Evolutionary conservation across 225 moss, liverwort and hornwort species (phyloP).

Genomic region (Marchantia polymorpha): DNA sequence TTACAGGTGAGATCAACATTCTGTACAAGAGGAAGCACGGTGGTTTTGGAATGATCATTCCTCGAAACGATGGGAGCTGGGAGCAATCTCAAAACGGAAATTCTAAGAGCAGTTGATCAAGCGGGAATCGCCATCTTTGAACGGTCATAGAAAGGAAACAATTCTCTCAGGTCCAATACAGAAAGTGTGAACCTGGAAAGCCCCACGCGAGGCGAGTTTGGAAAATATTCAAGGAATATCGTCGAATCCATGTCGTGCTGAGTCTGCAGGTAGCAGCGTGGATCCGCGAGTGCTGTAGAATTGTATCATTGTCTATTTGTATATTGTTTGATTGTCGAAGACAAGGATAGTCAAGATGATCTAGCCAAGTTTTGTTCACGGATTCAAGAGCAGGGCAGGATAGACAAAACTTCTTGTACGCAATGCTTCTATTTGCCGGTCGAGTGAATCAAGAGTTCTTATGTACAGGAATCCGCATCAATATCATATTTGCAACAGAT

Average conservation of each 20-base stretch:
- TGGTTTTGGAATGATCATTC: slow-evolving; percentile 87
- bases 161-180: not conserved
- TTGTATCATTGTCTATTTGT: not conserved
- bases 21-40: slow-evolving; percentile 87
- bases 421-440: not conserved
- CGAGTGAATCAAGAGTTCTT: not conserved
- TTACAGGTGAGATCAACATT: slow-evolving; percentile 84
- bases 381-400: not conserved
- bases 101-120: slow-evolving; percentile 28
- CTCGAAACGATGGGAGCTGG: slow-evolving; percentile 66
- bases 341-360: not conserved
- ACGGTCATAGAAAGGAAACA: not conserved
- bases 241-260: not conserved
- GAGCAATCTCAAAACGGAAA: slow-evolving; percentile 59
- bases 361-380: not conserved
- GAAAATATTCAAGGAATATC: not conserved
- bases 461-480: not conserved
- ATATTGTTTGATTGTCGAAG: slow-evolving; percentile 2
- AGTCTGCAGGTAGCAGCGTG: not conserved
- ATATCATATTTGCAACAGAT: too few relatives aligned
- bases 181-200: not conserved
- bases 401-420: not conserved
- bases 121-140: not conserved
- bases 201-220: not conserved
- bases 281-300: not conserved